Percentiles rank a stretch among this genome's conserved stretches.
These are phyloP conservation scores for Citrus australasica DNA, from an alignment of 345 rosid genomes.

Conservation along the genomic window DNA sequence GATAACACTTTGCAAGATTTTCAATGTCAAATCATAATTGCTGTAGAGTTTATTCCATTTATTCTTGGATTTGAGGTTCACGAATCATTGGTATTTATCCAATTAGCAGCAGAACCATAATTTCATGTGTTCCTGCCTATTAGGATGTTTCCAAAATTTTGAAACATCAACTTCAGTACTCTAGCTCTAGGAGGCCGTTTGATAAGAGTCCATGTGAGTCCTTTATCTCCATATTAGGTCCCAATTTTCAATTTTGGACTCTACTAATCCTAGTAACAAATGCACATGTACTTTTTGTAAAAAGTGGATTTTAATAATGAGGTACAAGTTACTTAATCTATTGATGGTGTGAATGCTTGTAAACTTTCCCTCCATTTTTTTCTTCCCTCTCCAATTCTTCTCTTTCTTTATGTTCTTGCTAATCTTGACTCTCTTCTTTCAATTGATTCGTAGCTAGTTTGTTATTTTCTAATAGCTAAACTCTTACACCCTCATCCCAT, in stretches of 20 bases:
- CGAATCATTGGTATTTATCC: not conserved
- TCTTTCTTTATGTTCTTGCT: no score
- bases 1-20: not conserved
- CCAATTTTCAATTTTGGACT: not conserved
- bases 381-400: not conserved
- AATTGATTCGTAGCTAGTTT: not conserved
- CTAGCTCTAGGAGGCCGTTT: no score
- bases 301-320: not conserved
- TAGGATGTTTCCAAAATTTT: not conserved
- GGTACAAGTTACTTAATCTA: not conserved
- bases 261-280: not conserved
- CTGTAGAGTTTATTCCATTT: not conserved
- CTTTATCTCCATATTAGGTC: not conserved
- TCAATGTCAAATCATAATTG: not conserved
- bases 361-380: not conserved
- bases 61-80: not conserved
- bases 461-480: not conserved
- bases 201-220: not conserved
- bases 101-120: not conserved
- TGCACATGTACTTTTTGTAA: not conserved
- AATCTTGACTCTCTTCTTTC: not conserved
- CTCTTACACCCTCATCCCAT: not conserved
- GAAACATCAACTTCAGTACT: no score
- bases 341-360: not conserved
- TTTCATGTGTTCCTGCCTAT: not conserved